Conservation (phyloP, 2,329 filamentous ascomycete genomes). For the Botryotinia globosa region DNA sequence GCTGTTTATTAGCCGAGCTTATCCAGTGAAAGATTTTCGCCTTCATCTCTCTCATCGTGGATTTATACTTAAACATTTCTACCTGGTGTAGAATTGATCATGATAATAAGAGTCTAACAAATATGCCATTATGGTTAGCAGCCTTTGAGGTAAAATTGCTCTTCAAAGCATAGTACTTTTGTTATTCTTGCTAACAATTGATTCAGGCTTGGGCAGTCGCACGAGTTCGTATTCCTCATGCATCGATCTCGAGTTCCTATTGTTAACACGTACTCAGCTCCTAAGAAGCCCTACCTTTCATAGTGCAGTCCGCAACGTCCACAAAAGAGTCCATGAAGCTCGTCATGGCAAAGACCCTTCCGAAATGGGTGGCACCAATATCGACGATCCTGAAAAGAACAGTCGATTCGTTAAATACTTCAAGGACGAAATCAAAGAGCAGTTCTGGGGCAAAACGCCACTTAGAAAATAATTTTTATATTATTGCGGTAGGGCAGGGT, state of each 20-base stretch:
- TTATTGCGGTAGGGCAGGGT: background rate
- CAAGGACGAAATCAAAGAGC: slow-evolving; percentile 50
- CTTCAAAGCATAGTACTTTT: background rate
- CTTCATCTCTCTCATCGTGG: background rate
- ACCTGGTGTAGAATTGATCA: background rate
- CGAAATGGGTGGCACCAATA: slow-evolving; percentile 48
- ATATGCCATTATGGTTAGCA: slow-evolving; percentile 38
- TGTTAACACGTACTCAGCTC: slow-evolving; percentile 41
- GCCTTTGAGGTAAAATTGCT: slow-evolving; percentile 40
- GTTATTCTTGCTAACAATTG: slow-evolving; percentile 14
- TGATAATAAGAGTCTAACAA: slow-evolving; percentile 25
- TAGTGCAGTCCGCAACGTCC: slow-evolving; percentile 49
- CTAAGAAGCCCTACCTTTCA: slow-evolving; percentile 55
- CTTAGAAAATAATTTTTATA: slow-evolving; percentile 26
- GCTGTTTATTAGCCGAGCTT: background rate
- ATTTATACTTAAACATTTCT: background rate
- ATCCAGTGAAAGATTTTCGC: background rate
- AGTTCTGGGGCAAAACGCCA: slow-evolving; percentile 39
- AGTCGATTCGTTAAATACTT: slow-evolving; percentile 48
- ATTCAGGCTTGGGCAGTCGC: slow-evolving; percentile 32
- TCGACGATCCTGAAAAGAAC: slow-evolving; percentile 40
- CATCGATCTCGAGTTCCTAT: background rate
- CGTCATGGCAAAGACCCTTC: slow-evolving; percentile 47
- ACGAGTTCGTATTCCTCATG: slow-evolving; percentile 26
- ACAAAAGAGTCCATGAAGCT: slow-evolving; percentile 41